Conservation (phyloP, 2,329 filamentous ascomycete species). For the Lasiodiplodia hormozganensis region DNA sequence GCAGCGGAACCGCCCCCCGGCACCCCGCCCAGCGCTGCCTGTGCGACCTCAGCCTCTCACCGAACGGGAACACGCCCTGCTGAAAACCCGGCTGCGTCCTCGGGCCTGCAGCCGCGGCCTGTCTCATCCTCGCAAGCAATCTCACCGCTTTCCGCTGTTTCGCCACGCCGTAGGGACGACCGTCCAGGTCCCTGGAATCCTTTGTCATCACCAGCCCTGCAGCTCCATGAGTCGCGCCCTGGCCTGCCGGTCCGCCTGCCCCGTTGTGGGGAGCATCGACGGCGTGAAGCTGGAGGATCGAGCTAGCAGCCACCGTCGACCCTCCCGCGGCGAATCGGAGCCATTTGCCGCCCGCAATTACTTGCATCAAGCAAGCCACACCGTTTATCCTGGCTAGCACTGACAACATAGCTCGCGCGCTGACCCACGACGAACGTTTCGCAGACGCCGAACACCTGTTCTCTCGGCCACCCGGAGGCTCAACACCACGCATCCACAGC, state of each 20-base stretch:
- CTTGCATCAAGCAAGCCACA: conserved; percentile 24
- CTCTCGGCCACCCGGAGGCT: neutral
- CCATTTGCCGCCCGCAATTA: conserved; percentile 11
- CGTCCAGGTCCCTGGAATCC: conserved; percentile 17
- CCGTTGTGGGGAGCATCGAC: neutral
- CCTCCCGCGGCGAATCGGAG: conserved; percentile 10
- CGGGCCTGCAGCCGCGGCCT: conserved; percentile 7
- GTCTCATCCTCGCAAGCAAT: conserved; percentile 22
- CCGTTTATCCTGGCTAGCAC: conserved; percentile 18
- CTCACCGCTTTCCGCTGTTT: conserved; percentile 18
- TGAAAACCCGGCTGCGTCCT: conserved; percentile 18
- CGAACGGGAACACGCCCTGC: conserved; percentile 15
- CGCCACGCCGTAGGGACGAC: neutral
- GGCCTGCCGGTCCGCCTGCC: neutral
- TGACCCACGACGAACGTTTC: neutral
- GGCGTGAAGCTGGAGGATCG: conserved; percentile 8
- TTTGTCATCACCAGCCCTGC: conserved; percentile 20
- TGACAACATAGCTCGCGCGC: conserved; percentile 4
- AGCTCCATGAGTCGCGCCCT: conserved; percentile 17
- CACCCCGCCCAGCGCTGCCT: conserved; percentile 10
- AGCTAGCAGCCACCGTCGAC: conserved; percentile 17
- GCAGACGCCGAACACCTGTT: conserved; percentile 17
- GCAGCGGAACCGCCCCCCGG: conserved; percentile 5
- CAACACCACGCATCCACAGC: neutral
- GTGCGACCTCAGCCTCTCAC: conserved; percentile 13